These are phyloP conservation scores for Colletotrichum euphorbiae DNA, from an alignment of 2,329 filamentous ascomycete species.

Conservation along the genomic window DNA sequence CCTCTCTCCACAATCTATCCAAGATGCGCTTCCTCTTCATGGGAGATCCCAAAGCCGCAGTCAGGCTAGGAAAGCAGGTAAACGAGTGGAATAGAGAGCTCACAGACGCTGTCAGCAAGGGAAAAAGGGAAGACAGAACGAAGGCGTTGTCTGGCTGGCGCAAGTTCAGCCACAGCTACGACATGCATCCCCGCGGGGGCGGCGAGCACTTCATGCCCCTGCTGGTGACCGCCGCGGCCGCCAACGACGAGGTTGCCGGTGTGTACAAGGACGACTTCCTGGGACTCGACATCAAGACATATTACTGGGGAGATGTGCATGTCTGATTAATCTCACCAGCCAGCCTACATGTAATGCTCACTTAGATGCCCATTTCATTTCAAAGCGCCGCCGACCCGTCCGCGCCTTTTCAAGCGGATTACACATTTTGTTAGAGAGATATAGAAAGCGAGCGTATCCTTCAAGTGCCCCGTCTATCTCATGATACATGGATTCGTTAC, in stretches of 20 bases:
- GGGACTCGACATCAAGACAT: conserved; percentile 64
- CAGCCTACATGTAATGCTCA: conserved; percentile 11
- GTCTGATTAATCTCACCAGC: conserved; percentile 35
- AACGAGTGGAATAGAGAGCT: conserved; percentile 60
- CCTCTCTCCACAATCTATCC: conserved; percentile 66
- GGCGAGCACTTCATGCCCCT: conserved; percentile 71
- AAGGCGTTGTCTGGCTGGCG: conserved; percentile 60
- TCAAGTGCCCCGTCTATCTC: conserved; percentile 12
- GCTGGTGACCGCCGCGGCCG: conserved; percentile 66
- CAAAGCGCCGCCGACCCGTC: conserved; percentile 12
- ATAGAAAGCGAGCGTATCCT: neutral
- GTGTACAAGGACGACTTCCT: conserved; percentile 61
- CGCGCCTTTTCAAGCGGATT: conserved; percentile 16
- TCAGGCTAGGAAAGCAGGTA: conserved; percentile 44
- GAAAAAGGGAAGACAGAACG: conserved; percentile 50
- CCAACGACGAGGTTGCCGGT: conserved; percentile 56
- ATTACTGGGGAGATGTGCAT: conserved; percentile 60
- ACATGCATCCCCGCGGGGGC: conserved; percentile 65
- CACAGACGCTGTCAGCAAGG: conserved; percentile 52
- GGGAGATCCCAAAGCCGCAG: conserved; percentile 41
- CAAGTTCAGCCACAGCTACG: conserved; percentile 58
- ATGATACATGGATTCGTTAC: conserved; percentile 36
- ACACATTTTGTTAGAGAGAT: conserved; percentile 3
- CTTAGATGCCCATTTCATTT: conserved; percentile 16
- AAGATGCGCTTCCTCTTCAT: conserved; percentile 55